phyloP scores from a whole-genome alignment of 129 eudicot species.

The Deinandra increscens region DNA sequence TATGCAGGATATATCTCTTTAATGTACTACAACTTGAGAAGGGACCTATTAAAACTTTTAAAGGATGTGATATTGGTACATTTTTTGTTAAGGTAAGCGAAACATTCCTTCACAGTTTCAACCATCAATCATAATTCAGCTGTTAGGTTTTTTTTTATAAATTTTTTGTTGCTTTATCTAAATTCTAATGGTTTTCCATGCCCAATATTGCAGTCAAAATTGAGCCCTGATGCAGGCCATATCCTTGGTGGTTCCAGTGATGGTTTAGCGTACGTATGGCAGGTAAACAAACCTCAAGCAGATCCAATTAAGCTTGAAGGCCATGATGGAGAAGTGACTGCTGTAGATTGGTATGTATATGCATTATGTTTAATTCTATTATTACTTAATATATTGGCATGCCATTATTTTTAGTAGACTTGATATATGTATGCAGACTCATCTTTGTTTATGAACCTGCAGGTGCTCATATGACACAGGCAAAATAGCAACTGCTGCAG shows the following conservation, averaged over 20 bases:
- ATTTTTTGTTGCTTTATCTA: not conserved
- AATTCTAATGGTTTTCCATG: conserved; percentile 13
- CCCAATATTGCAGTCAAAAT: conserved; percentile 54
- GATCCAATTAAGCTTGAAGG: conserved; percentile 61
- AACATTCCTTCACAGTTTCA: not conserved
- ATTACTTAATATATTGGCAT: not conserved
- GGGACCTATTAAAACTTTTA: conserved; percentile 20
- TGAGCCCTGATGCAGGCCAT: conserved; percentile 96
- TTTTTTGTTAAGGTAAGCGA: conserved; percentile 80
- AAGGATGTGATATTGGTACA: conserved; percentile 69
- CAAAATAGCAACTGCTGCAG: conserved; percentile 82
- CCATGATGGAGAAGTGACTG: conserved; percentile 85
- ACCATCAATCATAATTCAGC: not conserved
- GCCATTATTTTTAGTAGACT: not conserved
- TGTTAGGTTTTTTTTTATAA: not conserved
- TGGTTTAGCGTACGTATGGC: conserved; percentile 91
- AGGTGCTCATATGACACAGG: conserved; percentile 73
- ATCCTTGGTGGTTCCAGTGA: conserved; percentile 89
- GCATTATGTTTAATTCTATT: not conserved
- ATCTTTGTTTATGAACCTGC: conserved; percentile 15
- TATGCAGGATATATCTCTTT: too few relatives aligned
- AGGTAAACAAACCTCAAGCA: conserved; percentile 64
- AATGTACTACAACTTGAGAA: too few relatives aligned
- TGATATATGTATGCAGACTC: not conserved
- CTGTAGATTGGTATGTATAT: conserved; percentile 83